Conservation (phyloP, 768 basidiomycete species). For the Mycena indigotica region DNA sequence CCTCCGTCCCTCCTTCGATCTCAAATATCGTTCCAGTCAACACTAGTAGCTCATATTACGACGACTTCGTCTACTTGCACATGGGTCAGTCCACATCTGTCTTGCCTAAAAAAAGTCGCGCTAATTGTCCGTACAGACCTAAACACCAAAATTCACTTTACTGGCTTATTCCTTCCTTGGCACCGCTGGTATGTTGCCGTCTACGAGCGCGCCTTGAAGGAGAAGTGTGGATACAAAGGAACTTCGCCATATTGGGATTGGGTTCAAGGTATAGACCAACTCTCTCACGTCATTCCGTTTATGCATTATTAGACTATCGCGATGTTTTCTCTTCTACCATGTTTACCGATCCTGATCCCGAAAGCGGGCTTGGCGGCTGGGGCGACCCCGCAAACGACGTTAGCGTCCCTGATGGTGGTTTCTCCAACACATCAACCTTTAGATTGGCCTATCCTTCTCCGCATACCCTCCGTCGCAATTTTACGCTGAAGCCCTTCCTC, state of each 20-base stretch:
- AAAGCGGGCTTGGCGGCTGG: conserved; percentile 26
- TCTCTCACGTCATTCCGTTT: background rate
- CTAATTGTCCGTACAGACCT: background rate
- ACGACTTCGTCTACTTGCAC: conserved; percentile 16
- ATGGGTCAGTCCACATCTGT: conserved; percentile 2
- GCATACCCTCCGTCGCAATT: conserved; percentile 37
- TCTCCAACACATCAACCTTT: conserved; percentile 22
- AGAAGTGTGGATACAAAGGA: conserved; percentile 12
- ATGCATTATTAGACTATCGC: background rate
- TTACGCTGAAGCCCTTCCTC: conserved; percentile 34
- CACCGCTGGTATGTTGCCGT: conserved; percentile 17
- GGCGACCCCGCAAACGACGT: conserved; percentile 23
- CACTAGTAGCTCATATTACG: conserved; percentile 23
- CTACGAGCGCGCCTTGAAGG: conserved; percentile 12
- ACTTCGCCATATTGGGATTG: conserved; percentile 20
- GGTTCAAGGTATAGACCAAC: conserved; percentile 6
- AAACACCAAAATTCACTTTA: conserved; percentile 13
- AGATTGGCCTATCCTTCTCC: conserved; percentile 35
- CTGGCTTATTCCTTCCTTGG: conserved; percentile 20
- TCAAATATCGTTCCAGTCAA: conserved; percentile 21
- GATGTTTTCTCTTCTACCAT: conserved; percentile 23
- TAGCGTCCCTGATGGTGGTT: conserved; percentile 32
- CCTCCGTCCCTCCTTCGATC: conserved; percentile 12
- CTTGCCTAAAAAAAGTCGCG: background rate
- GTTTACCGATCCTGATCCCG: conserved; percentile 22